A percentile compares a stretch with the other conserved stretches of the same genome.
Conservation (phyloP, 139 green algal genomes). For the Ettlia oleoabundans region DNA sequence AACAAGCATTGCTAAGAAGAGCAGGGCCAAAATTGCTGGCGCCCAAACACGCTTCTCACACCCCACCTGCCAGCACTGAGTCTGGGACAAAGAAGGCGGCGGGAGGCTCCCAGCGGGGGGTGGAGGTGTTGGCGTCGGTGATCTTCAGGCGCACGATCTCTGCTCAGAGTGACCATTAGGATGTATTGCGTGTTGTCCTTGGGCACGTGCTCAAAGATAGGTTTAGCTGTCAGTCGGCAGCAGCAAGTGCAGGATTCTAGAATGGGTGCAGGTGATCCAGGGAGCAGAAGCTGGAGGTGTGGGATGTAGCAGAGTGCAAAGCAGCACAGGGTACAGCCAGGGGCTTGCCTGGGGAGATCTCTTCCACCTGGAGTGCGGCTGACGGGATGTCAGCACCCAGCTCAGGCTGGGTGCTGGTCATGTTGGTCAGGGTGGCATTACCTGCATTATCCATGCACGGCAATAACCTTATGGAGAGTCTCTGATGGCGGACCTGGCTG, state of each 20-base stretch:
- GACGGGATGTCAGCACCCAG: background rate
- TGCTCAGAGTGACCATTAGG: background rate
- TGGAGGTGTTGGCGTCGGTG: background rate
- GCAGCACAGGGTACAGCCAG: background rate
- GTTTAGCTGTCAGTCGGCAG: background rate
- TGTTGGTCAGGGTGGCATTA: too few relatives aligned
- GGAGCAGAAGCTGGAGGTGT: background rate
- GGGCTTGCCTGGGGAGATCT: background rate
- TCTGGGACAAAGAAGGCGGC: background rate
- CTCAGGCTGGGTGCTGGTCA: background rate
- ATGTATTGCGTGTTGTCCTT: background rate
- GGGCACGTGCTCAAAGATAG: background rate
- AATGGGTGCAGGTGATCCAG: slow-evolving; percentile 12
- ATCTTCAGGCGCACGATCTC: slow-evolving; percentile 3
- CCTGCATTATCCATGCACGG: too few relatives aligned
- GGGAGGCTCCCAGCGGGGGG: background rate
- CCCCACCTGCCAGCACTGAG: slow-evolving; percentile 7
- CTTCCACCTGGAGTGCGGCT: background rate
- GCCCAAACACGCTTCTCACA: background rate
- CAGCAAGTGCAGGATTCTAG: background rate
- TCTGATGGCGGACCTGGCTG: too few relatives aligned
- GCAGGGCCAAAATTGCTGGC: background rate
- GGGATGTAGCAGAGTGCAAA: too few relatives aligned
- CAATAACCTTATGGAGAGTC: too few relatives aligned
- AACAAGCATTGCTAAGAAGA: too few relatives aligned